These are phyloP conservation scores for Cladosporium sp. DNA, from an alignment of 2,329 filamentous ascomycete genomes.

Conservation along the genomic window DNA sequence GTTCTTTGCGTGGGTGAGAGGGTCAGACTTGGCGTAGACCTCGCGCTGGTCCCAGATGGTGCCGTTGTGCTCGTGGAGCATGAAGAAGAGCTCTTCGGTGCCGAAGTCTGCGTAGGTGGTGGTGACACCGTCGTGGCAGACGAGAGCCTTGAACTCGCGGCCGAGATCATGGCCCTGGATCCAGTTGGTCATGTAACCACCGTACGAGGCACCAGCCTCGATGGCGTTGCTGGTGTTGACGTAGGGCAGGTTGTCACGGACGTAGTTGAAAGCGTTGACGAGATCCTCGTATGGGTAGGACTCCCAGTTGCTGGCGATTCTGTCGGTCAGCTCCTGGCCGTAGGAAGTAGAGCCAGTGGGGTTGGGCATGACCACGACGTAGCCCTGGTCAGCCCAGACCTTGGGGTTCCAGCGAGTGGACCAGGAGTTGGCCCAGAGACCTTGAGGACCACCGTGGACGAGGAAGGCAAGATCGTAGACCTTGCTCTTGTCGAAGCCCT, in stretches of 20 bases:
- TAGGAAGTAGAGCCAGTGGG: slow-evolving; percentile 28
- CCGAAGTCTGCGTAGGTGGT: slow-evolving; percentile 38
- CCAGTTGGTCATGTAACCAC: slow-evolving; percentile 47
- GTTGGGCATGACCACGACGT: slow-evolving; percentile 28
- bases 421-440: slow-evolving; percentile 25
- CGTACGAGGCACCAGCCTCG: slow-evolving; percentile 33
- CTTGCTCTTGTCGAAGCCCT: slow-evolving; percentile 23
- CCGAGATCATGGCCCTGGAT: slow-evolving; percentile 82
- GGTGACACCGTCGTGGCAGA: slow-evolving; percentile 63
- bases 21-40: slow-evolving; percentile 20
- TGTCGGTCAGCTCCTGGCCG: slow-evolving; percentile 26
- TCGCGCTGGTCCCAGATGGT: slow-evolving; percentile 42
- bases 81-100: slow-evolving; percentile 50
- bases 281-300: slow-evolving; percentile 24
- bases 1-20: slow-evolving; percentile 20
- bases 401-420: slow-evolving; percentile 27
- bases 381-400: slow-evolving; percentile 29
- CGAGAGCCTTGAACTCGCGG: slow-evolving; percentile 80
- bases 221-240: slow-evolving; percentile 24
- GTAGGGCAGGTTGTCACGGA: slow-evolving; percentile 20
- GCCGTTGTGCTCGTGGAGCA: slow-evolving; percentile 48
- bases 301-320: slow-evolving; percentile 22
- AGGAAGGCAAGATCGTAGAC: slow-evolving; percentile 30
- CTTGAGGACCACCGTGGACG: slow-evolving; percentile 29
- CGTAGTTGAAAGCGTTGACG: slow-evolving; percentile 21